Percentiles rank a stretch among this genome's conserved stretches.
phyloP scores from a whole-genome alignment of 129 eudicot genomes.

The Lactuca sativa region DNA sequence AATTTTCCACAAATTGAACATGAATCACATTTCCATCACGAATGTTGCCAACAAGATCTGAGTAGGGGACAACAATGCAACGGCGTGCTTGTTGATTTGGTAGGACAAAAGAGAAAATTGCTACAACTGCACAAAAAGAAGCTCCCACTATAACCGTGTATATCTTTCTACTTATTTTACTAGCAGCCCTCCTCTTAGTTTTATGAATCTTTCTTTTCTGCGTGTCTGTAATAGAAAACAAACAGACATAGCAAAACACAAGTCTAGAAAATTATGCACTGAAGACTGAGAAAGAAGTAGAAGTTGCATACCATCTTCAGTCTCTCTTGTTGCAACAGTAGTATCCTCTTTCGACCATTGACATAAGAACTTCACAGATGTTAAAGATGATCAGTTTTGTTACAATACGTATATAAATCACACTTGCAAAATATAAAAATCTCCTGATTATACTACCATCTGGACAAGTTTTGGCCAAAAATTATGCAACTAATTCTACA shows the following conservation, averaged over 20 bases:
- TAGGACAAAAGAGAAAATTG: slow-evolving; percentile 26
- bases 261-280: not conserved
- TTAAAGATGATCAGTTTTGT: slow-evolving; percentile 9
- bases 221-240: slow-evolving; percentile 22
- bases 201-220: slow-evolving; percentile 18
- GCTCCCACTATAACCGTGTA: slow-evolving; percentile 31
- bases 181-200: slow-evolving; percentile 18
- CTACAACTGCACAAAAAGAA: slow-evolving; percentile 27
- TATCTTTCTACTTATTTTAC: slow-evolving; percentile 24
- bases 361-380: slow-evolving; percentile 31
- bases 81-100: slow-evolving; percentile 27
- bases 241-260: not conserved
- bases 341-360: slow-evolving; percentile 28
- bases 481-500: not conserved
- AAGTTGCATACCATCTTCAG: slow-evolving; percentile 31
- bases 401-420: not conserved
- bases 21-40: slow-evolving; percentile 39
- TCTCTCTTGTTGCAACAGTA: slow-evolving; percentile 18
- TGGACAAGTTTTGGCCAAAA: no score
- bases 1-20: slow-evolving; percentile 42
- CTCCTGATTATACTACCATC: not conserved
- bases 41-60: slow-evolving; percentile 34
- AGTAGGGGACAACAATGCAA: slow-evolving; percentile 34
- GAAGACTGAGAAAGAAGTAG: not conserved
- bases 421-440: not conserved